Base-by-base conservation (phyloP, 176 grass and related monocot species). In the Aegilops umbellulata region DNA sequence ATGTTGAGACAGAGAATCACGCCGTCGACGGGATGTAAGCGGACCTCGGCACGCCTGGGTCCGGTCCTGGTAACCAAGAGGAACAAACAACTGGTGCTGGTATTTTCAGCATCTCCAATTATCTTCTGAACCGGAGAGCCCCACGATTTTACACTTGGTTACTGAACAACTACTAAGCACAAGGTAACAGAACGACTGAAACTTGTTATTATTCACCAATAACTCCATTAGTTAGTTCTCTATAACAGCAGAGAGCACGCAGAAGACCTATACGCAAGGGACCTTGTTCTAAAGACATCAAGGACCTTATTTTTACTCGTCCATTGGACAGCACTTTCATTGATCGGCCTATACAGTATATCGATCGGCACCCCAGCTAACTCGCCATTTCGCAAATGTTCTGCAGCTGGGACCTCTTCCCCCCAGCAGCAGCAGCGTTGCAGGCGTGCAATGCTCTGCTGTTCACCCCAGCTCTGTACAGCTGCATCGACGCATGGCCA, bases 381-480 rank as follows among this genome's bases (percentile, higher is more conserved):
- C 86, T 82, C 77, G 41, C 51, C 69, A 31, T 75, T 44, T 61
- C 60, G 30, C 29, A 64, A 70, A 78, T 90, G 76, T 84, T 86
- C 34, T 72, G 19, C 34, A 60, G 34, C 34, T 60, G 58, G 42
- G 34, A 80, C 30, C 35, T 87, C 69, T 87, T 80, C 60, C 68
- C 68, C 62, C 12, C 3, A 65, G 71, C 30, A 19, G 47, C 46
- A 82, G 74, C 27, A 68, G 58, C 26, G 58, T 36, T 60, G 58
- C 20, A 49, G 63, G 25, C 26, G 10, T 74, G 7, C 30, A 98
- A 98, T 23, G 92, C 88, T 83, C 89, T 92, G 88, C 77, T 81
- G 65, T 98, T 95, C 35, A 98, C 93, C 72, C 96, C 96, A 79
- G 93, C 86, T 53, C 90, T 91, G 69, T 94, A 95, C 35, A 95